A percentile compares a stretch with the other conserved stretches of the same genome.
phyloP scores from a whole-genome alignment of 176 grass and related monocot genomes.

The Eragrostis nindensis region DNA sequence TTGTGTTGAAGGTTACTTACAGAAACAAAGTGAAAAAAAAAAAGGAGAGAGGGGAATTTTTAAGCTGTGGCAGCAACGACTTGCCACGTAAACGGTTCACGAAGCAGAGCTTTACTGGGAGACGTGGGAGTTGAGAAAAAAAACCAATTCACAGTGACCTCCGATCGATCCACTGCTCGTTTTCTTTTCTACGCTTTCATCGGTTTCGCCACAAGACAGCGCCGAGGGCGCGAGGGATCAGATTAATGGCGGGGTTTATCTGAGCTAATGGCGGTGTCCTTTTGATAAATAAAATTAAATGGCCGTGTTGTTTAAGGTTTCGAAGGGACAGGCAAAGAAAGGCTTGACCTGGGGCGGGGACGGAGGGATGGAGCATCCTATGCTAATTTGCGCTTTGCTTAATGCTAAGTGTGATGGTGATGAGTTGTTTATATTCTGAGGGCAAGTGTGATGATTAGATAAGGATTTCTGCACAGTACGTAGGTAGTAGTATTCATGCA shows the following conservation, averaged over 20 bases:
- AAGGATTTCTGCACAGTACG: constrained; percentile 23
- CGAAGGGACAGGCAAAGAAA: background rate
- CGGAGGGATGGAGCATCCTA: constrained; percentile 4
- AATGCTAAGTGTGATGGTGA: background rate
- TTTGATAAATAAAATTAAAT: background rate
- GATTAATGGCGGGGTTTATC: no score
- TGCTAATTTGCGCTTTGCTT: constrained; percentile 14
- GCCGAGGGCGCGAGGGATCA: no score
- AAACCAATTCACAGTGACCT: background rate
- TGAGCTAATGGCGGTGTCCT: background rate
- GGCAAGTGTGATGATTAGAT: constrained; percentile 30
- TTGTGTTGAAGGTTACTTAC: constrained; percentile 6
- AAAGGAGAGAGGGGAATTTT: background rate
- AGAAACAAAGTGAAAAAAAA: background rate
- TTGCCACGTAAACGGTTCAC: constrained; percentile 45
- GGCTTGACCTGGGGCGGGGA: background rate
- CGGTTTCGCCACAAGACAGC: no score
- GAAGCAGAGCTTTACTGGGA: background rate
- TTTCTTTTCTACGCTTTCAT: no score
- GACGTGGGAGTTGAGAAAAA: background rate
- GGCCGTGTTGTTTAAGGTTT: constrained; percentile 30
- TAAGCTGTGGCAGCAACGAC: background rate
- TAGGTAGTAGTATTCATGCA: background rate
- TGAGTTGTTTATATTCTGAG: background rate
- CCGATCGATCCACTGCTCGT: background rate